Base-by-base conservation (phyloP, 805 yeast species). In the Cyberlindnera sargentensis region DNA sequence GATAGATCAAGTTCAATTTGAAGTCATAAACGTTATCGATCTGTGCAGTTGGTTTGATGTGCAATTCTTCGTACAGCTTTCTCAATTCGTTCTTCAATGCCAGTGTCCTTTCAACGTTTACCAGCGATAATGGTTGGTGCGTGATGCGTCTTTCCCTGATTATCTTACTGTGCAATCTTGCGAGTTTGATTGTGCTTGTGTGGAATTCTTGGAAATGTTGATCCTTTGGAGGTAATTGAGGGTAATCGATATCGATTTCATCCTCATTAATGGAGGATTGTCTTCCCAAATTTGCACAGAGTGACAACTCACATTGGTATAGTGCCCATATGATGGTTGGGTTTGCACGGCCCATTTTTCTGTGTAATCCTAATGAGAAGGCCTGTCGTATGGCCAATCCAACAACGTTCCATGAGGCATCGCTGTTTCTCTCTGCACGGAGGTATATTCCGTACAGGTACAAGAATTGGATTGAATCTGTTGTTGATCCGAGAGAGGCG, bases 371-470 rank as follows among this genome's bases (percentile, higher is more conserved):
- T n/a, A 73, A 53, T n/a, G 75, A 64, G 28, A 68, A 63, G 1
- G 73, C 66, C 53, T 74, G 78, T 41, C 73, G 60, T 1, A 71
- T 63, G 6, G 78, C 77, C 37, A 71, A 45, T 36, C 73, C 72
- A 55, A 72, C 57, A 37, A 74, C 47, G 47, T 71, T 67, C 65
- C 73, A 74, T 0, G 75, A 73, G 40, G 73, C 66, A 45, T 73
- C 78, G 45, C 76, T 63, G 34, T 70, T 69, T 48, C 66, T 70
- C 26, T 63, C 63, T 37, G 73, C 62, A 36, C 71, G 71, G 34
- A 73, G 47, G 53, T 73, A 69, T 9, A 70, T 62, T 0, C 76
- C 64, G 33, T 72, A 60, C 30, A 73, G 50, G 37, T 67, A 61
- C 15, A 73, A 49, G 15, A 71, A 58, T 39, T 75, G 59, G 9